These are phyloP conservation scores for Mycena crocata DNA, from an alignment of 768 basidiomycete genomes.

Conservation along the genomic window DNA sequence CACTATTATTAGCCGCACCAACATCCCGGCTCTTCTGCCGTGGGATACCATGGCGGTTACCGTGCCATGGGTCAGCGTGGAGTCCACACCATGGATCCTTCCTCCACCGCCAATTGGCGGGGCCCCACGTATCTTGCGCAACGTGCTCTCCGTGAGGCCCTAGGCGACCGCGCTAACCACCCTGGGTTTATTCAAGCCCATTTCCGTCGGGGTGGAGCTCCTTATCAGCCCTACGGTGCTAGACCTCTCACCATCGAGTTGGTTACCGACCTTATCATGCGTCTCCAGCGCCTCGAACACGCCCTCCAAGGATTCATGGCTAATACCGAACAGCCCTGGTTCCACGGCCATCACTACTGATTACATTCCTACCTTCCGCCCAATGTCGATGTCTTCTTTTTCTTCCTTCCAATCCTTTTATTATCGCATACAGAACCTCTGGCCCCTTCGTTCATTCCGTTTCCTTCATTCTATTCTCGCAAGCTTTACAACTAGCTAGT, in stretches of 20 bases:
- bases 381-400: background rate
- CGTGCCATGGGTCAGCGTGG: too few species aligned
- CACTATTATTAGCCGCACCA: too few species aligned
- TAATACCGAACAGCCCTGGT: background rate
- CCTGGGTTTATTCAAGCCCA: background rate
- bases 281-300: conserved; percentile 9
- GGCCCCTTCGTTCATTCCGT: too few species aligned
- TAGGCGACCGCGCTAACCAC: background rate
- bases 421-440: too few species aligned
- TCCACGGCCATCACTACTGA: background rate
- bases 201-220: background rate
- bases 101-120: too few species aligned
- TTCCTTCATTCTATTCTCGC: too few species aligned
- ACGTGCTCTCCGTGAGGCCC: background rate
- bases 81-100: too few species aligned
- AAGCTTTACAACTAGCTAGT: too few species aligned
- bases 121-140: background rate
- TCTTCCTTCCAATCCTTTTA: background rate
- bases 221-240: background rate
- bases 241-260: background rate
- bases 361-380: background rate
- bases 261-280: background rate
- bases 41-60: too few species aligned
- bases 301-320: background rate
- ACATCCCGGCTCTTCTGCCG: too few species aligned